phyloP scores from a whole-genome alignment of 805 yeast species.

The Yamadazyma philogaea region DNA sequence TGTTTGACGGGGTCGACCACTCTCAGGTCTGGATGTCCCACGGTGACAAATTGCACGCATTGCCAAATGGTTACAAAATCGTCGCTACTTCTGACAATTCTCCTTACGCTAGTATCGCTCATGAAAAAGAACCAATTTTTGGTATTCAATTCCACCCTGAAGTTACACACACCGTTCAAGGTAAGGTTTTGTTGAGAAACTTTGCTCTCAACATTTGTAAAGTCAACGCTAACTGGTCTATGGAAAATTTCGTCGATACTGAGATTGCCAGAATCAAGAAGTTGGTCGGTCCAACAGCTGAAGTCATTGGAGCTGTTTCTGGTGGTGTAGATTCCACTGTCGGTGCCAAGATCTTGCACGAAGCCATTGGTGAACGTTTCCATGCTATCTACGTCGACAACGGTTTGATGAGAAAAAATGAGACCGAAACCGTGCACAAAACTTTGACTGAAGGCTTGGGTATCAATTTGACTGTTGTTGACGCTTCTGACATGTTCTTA shows the following conservation, averaged over 20 bases:
- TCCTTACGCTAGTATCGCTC: conserved; percentile 90
- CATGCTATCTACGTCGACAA: conserved; percentile 98
- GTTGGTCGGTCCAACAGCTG: conserved; percentile 95
- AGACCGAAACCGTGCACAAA: conserved; percentile 82
- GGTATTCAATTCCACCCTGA: conserved; percentile 99
- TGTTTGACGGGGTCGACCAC: conserved; percentile 87
- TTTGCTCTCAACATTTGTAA: conserved; percentile 90
- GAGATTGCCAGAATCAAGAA: conserved; percentile 90
- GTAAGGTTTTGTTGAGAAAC: conserved; percentile 82
- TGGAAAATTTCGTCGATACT: conserved; percentile 96
- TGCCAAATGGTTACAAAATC: conserved; percentile 84
- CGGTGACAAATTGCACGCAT: conserved; percentile 89
- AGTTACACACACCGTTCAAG: conserved; percentile 93
- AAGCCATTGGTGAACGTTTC: conserved; percentile 98
- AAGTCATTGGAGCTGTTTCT: conserved; percentile 98
- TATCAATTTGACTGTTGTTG: conserved; percentile 90
- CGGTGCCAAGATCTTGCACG: conserved; percentile 96
- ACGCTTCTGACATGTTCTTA: conserved; percentile 88
- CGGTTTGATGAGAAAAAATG: conserved; percentile 95
- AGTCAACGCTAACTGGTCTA: conserved; percentile 90
- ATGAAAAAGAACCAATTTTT: conserved; percentile 67
- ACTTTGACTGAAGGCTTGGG: conserved; percentile 92
- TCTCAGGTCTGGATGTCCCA: conserved; percentile 99
- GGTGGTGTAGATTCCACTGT: conserved; percentile 99
- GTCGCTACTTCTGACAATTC: conserved; percentile 93